These are phyloP conservation scores for Bothriochloa decipiens DNA, from an alignment of 176 grass and related monocot genomes.

Conservation along the genomic window DNA sequence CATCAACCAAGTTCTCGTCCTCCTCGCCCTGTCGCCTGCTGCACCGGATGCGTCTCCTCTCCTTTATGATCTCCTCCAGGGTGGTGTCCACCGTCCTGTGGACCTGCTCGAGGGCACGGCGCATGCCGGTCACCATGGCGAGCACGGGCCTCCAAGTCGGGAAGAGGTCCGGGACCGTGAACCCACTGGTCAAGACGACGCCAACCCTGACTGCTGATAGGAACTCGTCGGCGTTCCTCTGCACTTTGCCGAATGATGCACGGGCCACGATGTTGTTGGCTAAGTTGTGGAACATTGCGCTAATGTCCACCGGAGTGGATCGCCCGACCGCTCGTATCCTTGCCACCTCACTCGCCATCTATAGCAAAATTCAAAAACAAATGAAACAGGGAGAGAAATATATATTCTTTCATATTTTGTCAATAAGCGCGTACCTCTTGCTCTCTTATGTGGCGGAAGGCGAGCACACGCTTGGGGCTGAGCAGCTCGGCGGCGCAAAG, in stretches of 20 bases:
- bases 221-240: neutral
- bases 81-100: constrained; percentile 7
- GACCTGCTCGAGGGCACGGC: neutral
- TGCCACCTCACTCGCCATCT: neutral
- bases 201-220: neutral
- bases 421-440: neutral
- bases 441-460: neutral
- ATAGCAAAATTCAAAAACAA: too few species aligned
- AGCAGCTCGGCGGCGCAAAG: neutral
- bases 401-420: too few species aligned
- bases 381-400: too few species aligned
- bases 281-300: neutral
- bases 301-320: neutral
- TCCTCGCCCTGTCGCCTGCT: neutral
- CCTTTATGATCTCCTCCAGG: neutral
- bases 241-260: neutral
- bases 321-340: constrained; percentile 6
- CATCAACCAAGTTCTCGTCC: constrained; percentile 33
- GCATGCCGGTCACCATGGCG: constrained; percentile 13
- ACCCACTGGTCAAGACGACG: neutral
- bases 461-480: neutral
- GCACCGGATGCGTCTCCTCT: neutral
- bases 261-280: constrained; percentile 16
- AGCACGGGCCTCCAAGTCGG: neutral
- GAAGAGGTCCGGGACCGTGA: constrained; percentile 34